A percentile compares a stretch with the other conserved stretches of the same genome.
Evolutionary conservation across 108 stramenopile genomes (phyloP).

Genomic region (Chaetoceros muelleri): DNA sequence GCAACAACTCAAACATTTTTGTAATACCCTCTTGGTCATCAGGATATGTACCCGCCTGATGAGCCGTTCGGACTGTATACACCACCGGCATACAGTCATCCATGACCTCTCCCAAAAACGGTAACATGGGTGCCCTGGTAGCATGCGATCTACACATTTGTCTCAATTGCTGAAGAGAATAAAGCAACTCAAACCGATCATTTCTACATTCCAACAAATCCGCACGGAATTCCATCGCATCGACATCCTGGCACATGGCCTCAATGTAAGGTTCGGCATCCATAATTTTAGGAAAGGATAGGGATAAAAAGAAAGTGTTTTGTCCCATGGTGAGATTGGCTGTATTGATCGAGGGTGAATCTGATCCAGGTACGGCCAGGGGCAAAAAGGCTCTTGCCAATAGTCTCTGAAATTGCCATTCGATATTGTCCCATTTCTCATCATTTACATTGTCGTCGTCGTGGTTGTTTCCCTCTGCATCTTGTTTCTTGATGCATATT

Average conservation of each 20-base stretch:
- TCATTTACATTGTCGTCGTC: constrained; percentile 5
- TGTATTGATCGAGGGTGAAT: constrained; percentile 40
- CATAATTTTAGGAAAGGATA: constrained; percentile 65
- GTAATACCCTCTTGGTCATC: constrained; percentile 73
- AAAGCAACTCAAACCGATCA: constrained; percentile 67
- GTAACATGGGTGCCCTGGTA: constrained; percentile 60
- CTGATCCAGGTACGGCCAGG: constrained; percentile 56
- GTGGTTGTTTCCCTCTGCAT: constrained; percentile 8
- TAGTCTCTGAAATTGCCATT: constrained; percentile 73
- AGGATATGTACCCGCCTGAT: constrained; percentile 92
- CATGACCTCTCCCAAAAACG: constrained; percentile 47
- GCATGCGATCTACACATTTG: constrained; percentile 55
- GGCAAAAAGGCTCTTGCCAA: constrained; percentile 64
- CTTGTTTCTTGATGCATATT: constrained; percentile 70
- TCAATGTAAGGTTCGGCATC: constrained; percentile 72
- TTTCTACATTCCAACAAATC: constrained; percentile 66
- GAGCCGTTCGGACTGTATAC: constrained; percentile 85
- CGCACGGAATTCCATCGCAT: constrained; percentile 88
- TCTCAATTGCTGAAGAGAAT: constrained; percentile 63
- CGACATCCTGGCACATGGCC: constrained; percentile 77
- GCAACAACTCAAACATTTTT: constrained; percentile 70
- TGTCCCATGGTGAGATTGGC: constrained; percentile 75
- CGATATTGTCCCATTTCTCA: constrained; percentile 42
- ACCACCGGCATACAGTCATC: constrained; percentile 88
- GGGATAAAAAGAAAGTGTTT: constrained; percentile 73